Evolutionary conservation across 108 stramenopile genomes (phyloP), one percentile per base, ranked within the genome.

Genomic region (Fragilaria crotonensis): DNA sequence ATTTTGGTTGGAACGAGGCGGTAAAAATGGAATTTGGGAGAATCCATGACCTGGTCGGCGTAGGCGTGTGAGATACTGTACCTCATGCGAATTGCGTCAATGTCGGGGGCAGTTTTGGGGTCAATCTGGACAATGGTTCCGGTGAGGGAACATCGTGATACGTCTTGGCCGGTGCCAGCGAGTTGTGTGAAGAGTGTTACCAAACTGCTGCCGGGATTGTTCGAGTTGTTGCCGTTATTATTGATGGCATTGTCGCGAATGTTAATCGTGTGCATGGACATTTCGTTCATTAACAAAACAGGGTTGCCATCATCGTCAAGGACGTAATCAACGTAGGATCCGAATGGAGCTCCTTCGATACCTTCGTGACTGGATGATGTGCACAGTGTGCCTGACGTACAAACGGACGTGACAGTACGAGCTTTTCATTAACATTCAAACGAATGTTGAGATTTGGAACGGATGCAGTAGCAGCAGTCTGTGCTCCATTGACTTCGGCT

Each of bases 251-350:
- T 59, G 52, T 76, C 67, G 48, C 77, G 75, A 52, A 98, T 89
- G 66, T 97, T 97, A 46, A 90, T 75, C 5, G 95, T 95, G 78
- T 98, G 96, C 90, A 95, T 90, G 28, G 83, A 81, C 76, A 89
- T 86, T 53, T 94, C 92, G 53, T 93, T 89, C 74, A 98, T 93
- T 48, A 98, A 77, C n/a, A 97, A 72, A 28, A 96, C 90, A 18
- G 96, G 97, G 71, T 84, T 79, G 41, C 94, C 97, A 28, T 74
- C 28, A 48, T 89, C 93, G 68, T 97, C 97, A 21, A 98, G 70
- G 5, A 98, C 93, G 67, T 97, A 98, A 71, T 98, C 97, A 31
- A 96, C 96, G 65, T 89, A 93, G 45, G 89, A 89, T 25, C 95
- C 95, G 57, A 97, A 97, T 27, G 97, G 96, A 17, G 90, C 78